Evolutionary conservation across 164 flowering plant species (phyloP).

Genomic region (Kalanchoe fedtschenkoi): DNA sequence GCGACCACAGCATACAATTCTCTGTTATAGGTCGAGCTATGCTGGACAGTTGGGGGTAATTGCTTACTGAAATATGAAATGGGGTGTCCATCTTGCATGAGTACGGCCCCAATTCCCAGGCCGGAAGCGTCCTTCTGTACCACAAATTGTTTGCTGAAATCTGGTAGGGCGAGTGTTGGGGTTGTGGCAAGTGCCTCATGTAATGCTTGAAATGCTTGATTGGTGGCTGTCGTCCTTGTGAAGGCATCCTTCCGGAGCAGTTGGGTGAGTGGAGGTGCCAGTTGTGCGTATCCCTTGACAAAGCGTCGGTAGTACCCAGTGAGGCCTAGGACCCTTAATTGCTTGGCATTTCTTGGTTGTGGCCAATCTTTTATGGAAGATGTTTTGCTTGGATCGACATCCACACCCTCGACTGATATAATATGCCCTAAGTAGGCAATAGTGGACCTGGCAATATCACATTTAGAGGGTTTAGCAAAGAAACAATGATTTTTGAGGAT

Average conservation of each 20-base stretch:
- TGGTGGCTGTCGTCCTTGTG: neutral
- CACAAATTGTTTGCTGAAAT: neutral
- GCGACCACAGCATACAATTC: neutral
- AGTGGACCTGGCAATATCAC: neutral
- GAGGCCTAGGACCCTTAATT: slow-evolving; percentile 1
- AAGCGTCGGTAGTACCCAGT: neutral
- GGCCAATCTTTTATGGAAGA: neutral
- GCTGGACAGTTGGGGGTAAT: neutral
- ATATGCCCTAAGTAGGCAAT: slow-evolving; percentile 1
- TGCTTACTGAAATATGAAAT: neutral
- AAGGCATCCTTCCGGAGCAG: slow-evolving; percentile 7
- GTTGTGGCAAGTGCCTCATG: neutral
- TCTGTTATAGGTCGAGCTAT: neutral
- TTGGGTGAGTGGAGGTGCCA: neutral
- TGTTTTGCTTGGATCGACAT: neutral
- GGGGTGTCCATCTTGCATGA: neutral
- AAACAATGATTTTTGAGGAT: neutral
- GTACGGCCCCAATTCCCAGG: neutral
- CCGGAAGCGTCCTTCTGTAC: slow-evolving; percentile 7
- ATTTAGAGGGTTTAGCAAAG: slow-evolving; percentile 2
- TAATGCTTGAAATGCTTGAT: neutral
- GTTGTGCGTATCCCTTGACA: neutral
- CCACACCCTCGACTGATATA: neutral
- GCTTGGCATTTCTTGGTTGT: neutral
- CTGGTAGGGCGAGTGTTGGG: neutral